Evolutionary conservation across 2,329 filamentous ascomycete genomes (phyloP), one percentile per base, ranked within the genome.

Genomic region (Trichoderma cornu-damae): DNA sequence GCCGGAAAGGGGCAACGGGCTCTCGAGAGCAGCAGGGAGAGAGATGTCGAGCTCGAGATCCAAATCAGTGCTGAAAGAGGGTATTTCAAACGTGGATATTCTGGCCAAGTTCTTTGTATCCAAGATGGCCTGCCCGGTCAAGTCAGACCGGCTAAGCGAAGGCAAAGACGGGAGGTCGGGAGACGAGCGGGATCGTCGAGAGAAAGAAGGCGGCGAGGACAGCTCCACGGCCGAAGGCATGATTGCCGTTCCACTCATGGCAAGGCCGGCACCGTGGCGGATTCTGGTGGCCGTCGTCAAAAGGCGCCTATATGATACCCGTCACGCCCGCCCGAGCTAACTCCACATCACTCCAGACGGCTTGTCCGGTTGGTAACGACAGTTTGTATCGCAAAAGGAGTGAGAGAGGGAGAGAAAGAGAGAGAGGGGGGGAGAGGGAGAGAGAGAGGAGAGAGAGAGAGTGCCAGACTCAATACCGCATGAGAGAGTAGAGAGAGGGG

Each of bases 41-140:
- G 73, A 75, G 4, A 75, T 74, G 62, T 80, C 75, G 65, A 83
- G 72, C 40, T 78, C 75, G 64, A 83, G 72, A 38, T 78, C 71
- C 61, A 75, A 70, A 61, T 74, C 74, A 63, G 78, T 73, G 61
- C 81, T 77, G 67, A 84, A 79, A 0, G 77, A 77, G 35, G 79
- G 77, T 32, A 84, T 69, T 58, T 81, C 78, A 67, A 82, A 81
- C 58, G 70, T 67, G 12, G 77, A 70, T 20, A 75, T 65, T 55
- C 35, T 48, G 37, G 60, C n/a, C 24, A 47, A 34, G 38, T 44
- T 48, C 49, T 60, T 54, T 26, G 38, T 51, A 34, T 57, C 54
- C 32, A 58, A 16, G 38, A 22, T 28, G 6, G 49, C 4, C 2
- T 52, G 35, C n/a, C 32, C 37, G 34, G 49, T 20, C 47, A 35